Evolutionary conservation across 2,329 filamentous ascomycete genomes (phyloP).

Genomic region (Diplodia intermedia): DNA sequence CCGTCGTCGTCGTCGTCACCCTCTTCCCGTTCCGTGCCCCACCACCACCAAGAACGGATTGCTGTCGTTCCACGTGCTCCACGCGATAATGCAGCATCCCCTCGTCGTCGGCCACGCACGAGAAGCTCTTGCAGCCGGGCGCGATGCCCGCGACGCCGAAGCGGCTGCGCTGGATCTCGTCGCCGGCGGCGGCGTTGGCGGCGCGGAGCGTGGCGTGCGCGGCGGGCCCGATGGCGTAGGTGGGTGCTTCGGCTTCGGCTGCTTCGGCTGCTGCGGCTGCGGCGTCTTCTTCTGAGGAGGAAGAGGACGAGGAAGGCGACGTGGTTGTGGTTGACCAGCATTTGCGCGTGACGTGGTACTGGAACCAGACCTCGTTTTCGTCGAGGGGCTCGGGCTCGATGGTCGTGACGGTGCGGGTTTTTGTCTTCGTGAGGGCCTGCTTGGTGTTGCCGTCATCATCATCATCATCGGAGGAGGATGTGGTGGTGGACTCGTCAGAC

Average conservation of each 20-base stretch:
- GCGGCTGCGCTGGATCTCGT: slow-evolving; percentile 4
- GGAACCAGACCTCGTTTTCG: slow-evolving; percentile 16
- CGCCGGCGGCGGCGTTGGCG: slow-evolving; percentile 9
- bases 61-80: background rate
- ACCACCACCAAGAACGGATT: no score
- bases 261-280: no score
- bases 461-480: background rate
- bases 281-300: no score
- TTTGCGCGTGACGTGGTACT: slow-evolving; percentile 19
- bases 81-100: background rate
- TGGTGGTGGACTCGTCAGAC: no score
- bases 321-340: background rate
- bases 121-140: background rate
- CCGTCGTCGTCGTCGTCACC: background rate
- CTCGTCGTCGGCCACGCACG: background rate
- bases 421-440: background rate
- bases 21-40: background rate
- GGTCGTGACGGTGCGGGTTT: background rate
- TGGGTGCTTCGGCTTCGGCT: background rate
- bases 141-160: slow-evolving; percentile 2
- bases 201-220: slow-evolving; percentile 12
- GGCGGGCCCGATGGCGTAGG: background rate
- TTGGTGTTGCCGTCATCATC: no score
- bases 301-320: no score
- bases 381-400: slow-evolving; percentile 2